A percentile compares a stretch with the other conserved stretches of the same genome.
Conservation (phyloP, 164 flowering plant genomes). For the Amborella trichopoda region DNA sequence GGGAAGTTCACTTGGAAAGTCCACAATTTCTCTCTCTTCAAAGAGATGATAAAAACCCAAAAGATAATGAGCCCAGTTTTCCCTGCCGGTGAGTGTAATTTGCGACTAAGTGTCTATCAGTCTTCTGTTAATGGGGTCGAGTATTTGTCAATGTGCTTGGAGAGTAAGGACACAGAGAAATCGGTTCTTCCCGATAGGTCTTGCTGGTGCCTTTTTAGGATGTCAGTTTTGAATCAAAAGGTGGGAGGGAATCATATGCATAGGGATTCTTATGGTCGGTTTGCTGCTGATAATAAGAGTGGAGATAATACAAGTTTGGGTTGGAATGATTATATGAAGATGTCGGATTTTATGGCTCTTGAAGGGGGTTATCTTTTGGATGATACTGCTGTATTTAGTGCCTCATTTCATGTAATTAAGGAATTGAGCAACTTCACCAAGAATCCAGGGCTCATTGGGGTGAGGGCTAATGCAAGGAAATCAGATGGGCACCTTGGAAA, state of each 20-base stretch:
- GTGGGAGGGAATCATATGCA: conserved; percentile 79
- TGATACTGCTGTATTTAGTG: conserved; percentile 82
- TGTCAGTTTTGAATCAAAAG: conserved; percentile 89
- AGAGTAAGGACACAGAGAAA: conserved; percentile 92
- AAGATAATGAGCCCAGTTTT: conserved; percentile 96
- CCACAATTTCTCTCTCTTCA: conserved; percentile 79
- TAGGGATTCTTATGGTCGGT: conserved; percentile 87
- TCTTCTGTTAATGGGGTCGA: conserved; percentile 76
- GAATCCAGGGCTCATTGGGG: conserved; percentile 53
- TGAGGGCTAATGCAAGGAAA: conserved; percentile 52
- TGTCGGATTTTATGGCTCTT: conserved; percentile 61
- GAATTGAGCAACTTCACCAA: conserved; percentile 69
- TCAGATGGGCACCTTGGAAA: conserved; percentile 85
- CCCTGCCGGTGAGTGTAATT: conserved; percentile 87
- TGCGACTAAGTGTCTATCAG: conserved; percentile 91
- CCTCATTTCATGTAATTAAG: conserved; percentile 89
- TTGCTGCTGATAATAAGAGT: conserved; percentile 85
- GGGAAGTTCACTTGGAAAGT: conserved; percentile 97
- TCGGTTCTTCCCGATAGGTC: conserved; percentile 48
- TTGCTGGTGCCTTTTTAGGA: conserved; percentile 95
- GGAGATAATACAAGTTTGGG: conserved; percentile 96
- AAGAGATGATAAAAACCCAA: conserved; percentile 93
- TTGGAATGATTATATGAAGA: conserved; percentile 98
- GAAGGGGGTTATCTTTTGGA: conserved; percentile 79
- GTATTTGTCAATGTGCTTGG: conserved; percentile 87